phyloP scores from a whole-genome alignment of 441 rosid species.

The Euphorbia celastroides region DNA sequence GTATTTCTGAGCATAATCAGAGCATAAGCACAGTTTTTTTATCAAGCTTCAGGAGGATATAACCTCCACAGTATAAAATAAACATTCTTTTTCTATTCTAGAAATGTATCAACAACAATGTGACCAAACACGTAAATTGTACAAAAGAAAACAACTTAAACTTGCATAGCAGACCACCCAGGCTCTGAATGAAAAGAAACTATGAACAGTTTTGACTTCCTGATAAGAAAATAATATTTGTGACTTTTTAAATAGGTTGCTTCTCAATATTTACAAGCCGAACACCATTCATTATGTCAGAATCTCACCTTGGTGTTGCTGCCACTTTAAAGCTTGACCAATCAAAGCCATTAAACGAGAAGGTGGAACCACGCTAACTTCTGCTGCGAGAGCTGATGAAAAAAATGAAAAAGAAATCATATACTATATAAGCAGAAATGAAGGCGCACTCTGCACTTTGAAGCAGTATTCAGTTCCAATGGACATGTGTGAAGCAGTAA shows the following conservation, averaged over 20 bases:
- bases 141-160: background rate
- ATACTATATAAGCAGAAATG: background rate
- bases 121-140: background rate
- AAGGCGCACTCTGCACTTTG: background rate
- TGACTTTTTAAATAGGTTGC: background rate
- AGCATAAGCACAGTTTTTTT: background rate
- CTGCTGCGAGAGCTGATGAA: slow-evolving; percentile 77
- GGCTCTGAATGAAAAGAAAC: background rate
- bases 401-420: slow-evolving; percentile 14
- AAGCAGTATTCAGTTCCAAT: background rate
- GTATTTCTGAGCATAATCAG: background rate
- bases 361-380: slow-evolving; percentile 97
- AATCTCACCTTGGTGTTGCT: slow-evolving; percentile 90
- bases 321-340: slow-evolving; percentile 99
- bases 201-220: background rate
- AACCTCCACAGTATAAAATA: background rate
- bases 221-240: background rate
- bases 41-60: background rate
- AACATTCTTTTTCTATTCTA: background rate
- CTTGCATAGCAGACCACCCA: background rate
- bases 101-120: background rate
- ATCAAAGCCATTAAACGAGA: slow-evolving; percentile 97
- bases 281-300: background rate
- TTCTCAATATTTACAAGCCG: background rate
- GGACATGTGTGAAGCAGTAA: background rate